Conservation (phyloP, 345 rosid genomes). For the Rhodomyrtus tomentosa region DNA sequence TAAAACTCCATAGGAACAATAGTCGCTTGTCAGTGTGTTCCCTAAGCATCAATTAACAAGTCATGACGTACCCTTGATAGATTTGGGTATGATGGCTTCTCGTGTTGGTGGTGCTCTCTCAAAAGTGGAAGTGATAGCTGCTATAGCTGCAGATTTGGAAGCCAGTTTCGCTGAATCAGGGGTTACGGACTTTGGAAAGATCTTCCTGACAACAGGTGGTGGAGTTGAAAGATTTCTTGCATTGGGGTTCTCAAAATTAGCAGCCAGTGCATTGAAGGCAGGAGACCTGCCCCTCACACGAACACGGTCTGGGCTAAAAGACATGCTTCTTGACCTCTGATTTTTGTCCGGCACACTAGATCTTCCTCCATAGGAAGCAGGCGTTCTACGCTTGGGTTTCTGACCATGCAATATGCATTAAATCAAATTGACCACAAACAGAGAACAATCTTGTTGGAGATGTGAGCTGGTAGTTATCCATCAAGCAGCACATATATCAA, state of each 20-base stretch:
- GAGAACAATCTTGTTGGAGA: background rate
- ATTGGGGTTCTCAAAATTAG: slow-evolving; percentile 77
- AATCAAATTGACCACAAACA: background rate
- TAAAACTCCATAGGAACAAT: background rate
- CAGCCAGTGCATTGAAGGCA: slow-evolving; percentile 93
- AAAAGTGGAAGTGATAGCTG: slow-evolving; percentile 55
- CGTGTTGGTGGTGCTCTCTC: slow-evolving; percentile 56
- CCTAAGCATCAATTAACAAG: background rate
- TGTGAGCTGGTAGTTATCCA: background rate
- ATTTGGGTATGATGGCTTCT: slow-evolving; percentile 54
- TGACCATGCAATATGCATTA: slow-evolving; percentile 9
- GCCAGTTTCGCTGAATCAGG: slow-evolving; percentile 59
- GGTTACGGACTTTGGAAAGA: slow-evolving; percentile 81
- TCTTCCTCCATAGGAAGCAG: slow-evolving; percentile 76
- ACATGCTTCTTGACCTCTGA: slow-evolving; percentile 96
- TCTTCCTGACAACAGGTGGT: slow-evolving; percentile 82
- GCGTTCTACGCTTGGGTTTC: slow-evolving; percentile 91
- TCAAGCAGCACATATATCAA: background rate
- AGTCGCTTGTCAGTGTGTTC: background rate
- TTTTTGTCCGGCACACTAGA: slow-evolving; percentile 78
- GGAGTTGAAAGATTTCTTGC: slow-evolving; percentile 93
- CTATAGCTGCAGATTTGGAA: slow-evolving; percentile 58
- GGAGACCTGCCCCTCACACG: slow-evolving; percentile 99
- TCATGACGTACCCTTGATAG: slow-evolving; percentile 48
- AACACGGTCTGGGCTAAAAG: slow-evolving; percentile 92